phyloP scores from a whole-genome alignment of 2,329 filamentous ascomycete genomes.

The Colletotrichum costaricense region DNA sequence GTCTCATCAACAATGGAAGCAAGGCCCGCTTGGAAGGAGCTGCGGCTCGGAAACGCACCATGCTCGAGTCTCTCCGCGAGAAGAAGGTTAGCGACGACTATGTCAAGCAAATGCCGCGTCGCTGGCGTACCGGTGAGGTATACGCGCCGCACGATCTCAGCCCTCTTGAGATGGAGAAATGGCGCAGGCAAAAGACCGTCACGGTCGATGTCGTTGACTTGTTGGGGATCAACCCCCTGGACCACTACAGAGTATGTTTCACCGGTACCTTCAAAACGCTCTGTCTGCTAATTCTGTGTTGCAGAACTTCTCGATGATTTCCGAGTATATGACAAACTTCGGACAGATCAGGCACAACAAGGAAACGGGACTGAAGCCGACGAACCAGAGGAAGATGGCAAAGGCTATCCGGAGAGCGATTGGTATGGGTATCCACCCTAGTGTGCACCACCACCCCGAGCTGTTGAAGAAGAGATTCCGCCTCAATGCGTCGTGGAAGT shows the following conservation, averaged over 20 bases:
- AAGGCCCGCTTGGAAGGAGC: conserved; percentile 38
- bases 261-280: background rate
- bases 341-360: conserved; percentile 85
- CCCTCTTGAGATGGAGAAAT: conserved; percentile 83
- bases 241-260: conserved; percentile 85
- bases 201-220: conserved; percentile 81
- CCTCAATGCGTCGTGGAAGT: conserved; percentile 22
- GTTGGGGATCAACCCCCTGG: conserved; percentile 81
- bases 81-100: conserved; percentile 62
- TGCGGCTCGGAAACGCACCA: conserved; percentile 43
- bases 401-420: conserved; percentile 92
- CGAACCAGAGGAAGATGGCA: conserved; percentile 92
- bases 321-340: conserved; percentile 86
- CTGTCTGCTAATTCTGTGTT: background rate
- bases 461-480: conserved; percentile 65
- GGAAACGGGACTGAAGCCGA: conserved; percentile 82
- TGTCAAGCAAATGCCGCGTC: conserved; percentile 73
- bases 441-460: conserved; percentile 89
- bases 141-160: conserved; percentile 92
- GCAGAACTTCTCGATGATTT: conserved; percentile 93
- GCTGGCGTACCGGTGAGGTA: conserved; percentile 83
- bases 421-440: conserved; percentile 92
- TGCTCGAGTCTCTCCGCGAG: conserved; percentile 52
- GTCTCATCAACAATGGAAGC: conserved; percentile 38
- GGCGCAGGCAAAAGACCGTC: conserved; percentile 68